Conservation (phyloP, 116 monocot species). For the Thalassia testudinum region DNA sequence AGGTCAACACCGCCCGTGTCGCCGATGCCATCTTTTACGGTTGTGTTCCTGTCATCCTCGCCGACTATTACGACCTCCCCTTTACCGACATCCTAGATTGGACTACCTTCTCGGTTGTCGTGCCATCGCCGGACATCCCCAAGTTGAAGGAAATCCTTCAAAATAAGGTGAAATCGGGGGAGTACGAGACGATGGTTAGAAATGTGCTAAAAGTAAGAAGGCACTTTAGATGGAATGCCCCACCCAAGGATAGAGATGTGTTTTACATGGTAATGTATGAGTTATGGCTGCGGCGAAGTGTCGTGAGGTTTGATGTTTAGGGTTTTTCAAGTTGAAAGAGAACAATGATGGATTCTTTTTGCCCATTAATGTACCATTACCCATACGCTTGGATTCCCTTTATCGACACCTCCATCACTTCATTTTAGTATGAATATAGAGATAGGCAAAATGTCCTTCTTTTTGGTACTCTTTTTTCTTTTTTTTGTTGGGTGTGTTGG, state of each 20-base stretch:
- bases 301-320: too few relatives aligned
- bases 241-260: conserved; percentile 3
- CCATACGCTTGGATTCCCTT: too few relatives aligned
- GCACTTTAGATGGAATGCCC: conserved; percentile 11
- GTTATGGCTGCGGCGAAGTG: too few relatives aligned
- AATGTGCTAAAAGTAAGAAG: conserved; percentile 10
- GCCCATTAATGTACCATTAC: too few relatives aligned
- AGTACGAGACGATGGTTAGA: conserved; percentile 6
- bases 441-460: too few relatives aligned
- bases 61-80: conserved; percentile 15
- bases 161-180: background rate
- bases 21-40: conserved; percentile 10
- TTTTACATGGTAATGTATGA: conserved; percentile 7
- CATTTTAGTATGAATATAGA: too few relatives aligned
- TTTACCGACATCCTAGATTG: conserved; percentile 12
- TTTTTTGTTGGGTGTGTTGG: too few relatives aligned
- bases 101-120: conserved; percentile 14
- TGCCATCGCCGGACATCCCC: conserved; percentile 10
- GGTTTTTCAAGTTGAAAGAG: too few relatives aligned
- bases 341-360: too few relatives aligned
- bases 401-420: too few relatives aligned
- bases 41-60: conserved; percentile 18
- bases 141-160: conserved; percentile 9
- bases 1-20: conserved; percentile 14
- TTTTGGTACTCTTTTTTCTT: too few relatives aligned